Evolutionary conservation across 1,284 basidiomycete species (phyloP), one percentile per base, ranked within the genome.

Genomic region (Melampsora americana): DNA sequence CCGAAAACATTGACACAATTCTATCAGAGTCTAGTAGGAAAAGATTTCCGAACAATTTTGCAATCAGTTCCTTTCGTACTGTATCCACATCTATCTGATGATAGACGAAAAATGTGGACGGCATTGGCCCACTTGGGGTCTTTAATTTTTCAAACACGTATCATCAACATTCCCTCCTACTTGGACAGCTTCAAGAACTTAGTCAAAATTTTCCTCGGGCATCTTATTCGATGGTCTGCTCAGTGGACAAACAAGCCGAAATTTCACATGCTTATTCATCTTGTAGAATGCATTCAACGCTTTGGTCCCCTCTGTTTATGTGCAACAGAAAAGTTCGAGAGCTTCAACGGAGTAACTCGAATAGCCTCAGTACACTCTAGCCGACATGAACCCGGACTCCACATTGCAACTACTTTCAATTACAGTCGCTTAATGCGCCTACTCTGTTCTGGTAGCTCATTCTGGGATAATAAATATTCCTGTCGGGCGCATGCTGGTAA

Each of bases 1-100:
- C n/a, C n/a, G n/a, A n/a, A n/a, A n/a, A n/a, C n/a, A n/a, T 77
- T 83, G 0, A 82, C 83, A 0, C 70, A 80, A 5, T 83, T 83
- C 77, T 79, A 81, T 0, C 79, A 79, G 2, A 83, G 83, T 0
- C 77, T 85, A 0, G 81, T 80, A 14, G 84, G 84, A 0, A 78
- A 81, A 0, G 82, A 85, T 76, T 85, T 85, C 68, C 79, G 82
- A 2, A 79, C 68, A 0, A 82, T 85, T 32, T 80, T 81, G 1
- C 84, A 85, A 62, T 80, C 81, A 20, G 83, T 83, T 1, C 83
- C 83, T 0, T 84, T 84, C 80, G 83, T 84, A 0, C 69, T 84
- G 0, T 79, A 84, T 35, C 35, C 35, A 35, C 35, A 83, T 5
- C 66, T 82, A 12, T 42, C 79, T 0, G 16, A 39, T 0, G 74